These are phyloP conservation scores for Neonectria magnoliae DNA, from an alignment of 2,329 filamentous ascomycete genomes.

Conservation along the genomic window DNA sequence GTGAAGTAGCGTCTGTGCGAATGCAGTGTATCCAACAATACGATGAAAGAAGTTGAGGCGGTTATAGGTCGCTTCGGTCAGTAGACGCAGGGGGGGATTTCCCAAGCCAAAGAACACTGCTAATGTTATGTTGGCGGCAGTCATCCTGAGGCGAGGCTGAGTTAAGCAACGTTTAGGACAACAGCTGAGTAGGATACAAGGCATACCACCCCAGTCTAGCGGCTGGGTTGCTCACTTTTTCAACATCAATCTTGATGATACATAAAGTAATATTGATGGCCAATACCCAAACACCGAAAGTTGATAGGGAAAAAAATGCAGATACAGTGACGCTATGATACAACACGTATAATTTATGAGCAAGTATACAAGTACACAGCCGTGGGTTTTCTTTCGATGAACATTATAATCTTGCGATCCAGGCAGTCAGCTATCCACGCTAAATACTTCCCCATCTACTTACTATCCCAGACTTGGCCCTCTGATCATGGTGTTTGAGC, in stretches of 20 bases:
- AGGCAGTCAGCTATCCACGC: too few species aligned
- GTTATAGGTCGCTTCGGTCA: slow-evolving; percentile 48
- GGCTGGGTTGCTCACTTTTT: slow-evolving; percentile 15
- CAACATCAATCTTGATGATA: not conserved
- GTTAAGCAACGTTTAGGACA: slow-evolving; percentile 1
- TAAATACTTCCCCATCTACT: too few species aligned
- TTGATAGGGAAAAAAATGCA: too few species aligned
- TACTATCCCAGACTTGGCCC: too few species aligned
- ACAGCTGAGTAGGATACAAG: not conserved
- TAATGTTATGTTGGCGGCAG: slow-evolving; percentile 52
- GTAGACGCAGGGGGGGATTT: slow-evolving; percentile 57
- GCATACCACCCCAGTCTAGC: slow-evolving; percentile 39
- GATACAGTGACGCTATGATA: too few species aligned
- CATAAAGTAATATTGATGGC: not conserved
- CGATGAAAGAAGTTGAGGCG: slow-evolving; percentile 59
- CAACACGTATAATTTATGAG: too few species aligned
- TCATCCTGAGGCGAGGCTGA: slow-evolving; percentile 50
- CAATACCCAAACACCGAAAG: too few species aligned
- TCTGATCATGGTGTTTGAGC: too few species aligned
- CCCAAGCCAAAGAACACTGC: slow-evolving; percentile 58
- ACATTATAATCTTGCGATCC: too few species aligned
- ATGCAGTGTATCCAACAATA: slow-evolving; percentile 55
- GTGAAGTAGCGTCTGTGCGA: slow-evolving; percentile 51
- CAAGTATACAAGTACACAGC: too few species aligned
- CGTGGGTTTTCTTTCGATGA: too few species aligned